phyloP scores from a whole-genome alignment of 305 asterid genomes.

The Salvia sclarea region DNA sequence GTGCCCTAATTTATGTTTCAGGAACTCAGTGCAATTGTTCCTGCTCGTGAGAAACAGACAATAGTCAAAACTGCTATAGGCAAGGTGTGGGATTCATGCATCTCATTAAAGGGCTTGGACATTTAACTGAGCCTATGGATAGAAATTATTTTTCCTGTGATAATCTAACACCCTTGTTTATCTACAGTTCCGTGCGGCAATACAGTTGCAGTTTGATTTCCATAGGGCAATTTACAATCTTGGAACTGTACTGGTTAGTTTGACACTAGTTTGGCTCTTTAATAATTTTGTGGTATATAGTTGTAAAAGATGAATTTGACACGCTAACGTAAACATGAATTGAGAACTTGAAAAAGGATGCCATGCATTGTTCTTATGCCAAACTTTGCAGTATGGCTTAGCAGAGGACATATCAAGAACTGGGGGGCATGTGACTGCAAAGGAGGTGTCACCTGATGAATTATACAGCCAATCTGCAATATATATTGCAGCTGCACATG shows the following conservation, averaged over 20 bases:
- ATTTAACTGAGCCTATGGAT: constrained; percentile 10
- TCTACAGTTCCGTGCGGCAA: constrained; percentile 92
- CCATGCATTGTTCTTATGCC: constrained; percentile 31
- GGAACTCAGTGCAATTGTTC: constrained; percentile 99
- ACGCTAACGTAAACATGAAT: neutral
- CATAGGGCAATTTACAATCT: constrained; percentile 99
- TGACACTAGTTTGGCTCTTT: constrained; percentile 29
- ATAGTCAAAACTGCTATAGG: constrained; percentile 93
- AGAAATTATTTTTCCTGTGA: neutral
- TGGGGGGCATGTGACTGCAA: constrained; percentile 62
- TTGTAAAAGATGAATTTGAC: constrained; percentile 16
- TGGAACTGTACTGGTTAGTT: constrained; percentile 97
- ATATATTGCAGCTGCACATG: constrained; percentile 97
- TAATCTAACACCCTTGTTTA: constrained; percentile 29
- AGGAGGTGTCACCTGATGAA: constrained; percentile 85
- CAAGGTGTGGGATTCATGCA: constrained; percentile 56
- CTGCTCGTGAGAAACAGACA: constrained; percentile 94
- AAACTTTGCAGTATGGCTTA: constrained; percentile 80
- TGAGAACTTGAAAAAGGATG: constrained; percentile 17
- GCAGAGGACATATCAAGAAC: constrained; percentile 97
- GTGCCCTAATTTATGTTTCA: constrained; percentile 43
- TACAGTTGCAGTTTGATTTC: constrained; percentile 95
- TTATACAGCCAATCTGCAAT: constrained; percentile 94
- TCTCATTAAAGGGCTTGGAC: constrained; percentile 17
- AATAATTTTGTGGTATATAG: constrained; percentile 11